Conservation (phyloP, 2,329 filamentous ascomycete genomes). For the Bipolaris sorokiniana region DNA sequence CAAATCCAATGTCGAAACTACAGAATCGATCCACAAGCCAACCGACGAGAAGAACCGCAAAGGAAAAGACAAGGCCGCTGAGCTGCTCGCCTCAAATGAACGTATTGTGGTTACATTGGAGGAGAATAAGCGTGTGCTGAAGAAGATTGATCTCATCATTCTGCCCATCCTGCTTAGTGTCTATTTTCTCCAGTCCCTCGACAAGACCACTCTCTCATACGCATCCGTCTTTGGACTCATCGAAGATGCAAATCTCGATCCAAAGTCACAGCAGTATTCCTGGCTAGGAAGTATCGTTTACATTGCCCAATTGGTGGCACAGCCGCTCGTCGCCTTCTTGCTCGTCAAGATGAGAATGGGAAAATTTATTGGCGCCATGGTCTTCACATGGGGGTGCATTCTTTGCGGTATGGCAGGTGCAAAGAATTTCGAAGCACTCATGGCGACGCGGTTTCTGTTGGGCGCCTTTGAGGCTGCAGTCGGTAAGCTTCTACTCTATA, state of each 20-base stretch:
- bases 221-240: constrained; percentile 69
- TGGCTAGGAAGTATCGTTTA: constrained; percentile 62
- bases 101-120: constrained; percentile 58
- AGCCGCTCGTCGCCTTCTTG: constrained; percentile 60
- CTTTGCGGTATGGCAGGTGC: constrained; percentile 68
- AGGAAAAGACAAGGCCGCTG: constrained; percentile 56
- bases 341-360: constrained; percentile 67
- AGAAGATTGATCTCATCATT: constrained; percentile 59
- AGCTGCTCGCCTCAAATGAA: constrained; percentile 56
- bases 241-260: constrained; percentile 62
- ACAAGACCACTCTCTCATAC: constrained; percentile 67
- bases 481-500: constrained; percentile 24
- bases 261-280: constrained; percentile 58
- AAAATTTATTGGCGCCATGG: constrained; percentile 62
- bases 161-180: constrained; percentile 64
- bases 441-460: constrained; percentile 68
- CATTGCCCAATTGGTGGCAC: constrained; percentile 61
- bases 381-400: constrained; percentile 61
- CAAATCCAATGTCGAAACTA: constrained; percentile 35
- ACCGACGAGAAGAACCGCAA: constrained; percentile 1
- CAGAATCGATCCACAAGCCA: constrained; percentile 38
- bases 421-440: constrained; percentile 64
- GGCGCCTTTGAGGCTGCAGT: constrained; percentile 71
- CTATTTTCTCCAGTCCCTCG: constrained; percentile 68
- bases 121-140: constrained; percentile 60